A percentile compares a stretch with the other conserved stretches of the same genome.
Conservation (phyloP, 2,329 filamentous ascomycete genomes). For the Cladosporium phlei region DNA sequence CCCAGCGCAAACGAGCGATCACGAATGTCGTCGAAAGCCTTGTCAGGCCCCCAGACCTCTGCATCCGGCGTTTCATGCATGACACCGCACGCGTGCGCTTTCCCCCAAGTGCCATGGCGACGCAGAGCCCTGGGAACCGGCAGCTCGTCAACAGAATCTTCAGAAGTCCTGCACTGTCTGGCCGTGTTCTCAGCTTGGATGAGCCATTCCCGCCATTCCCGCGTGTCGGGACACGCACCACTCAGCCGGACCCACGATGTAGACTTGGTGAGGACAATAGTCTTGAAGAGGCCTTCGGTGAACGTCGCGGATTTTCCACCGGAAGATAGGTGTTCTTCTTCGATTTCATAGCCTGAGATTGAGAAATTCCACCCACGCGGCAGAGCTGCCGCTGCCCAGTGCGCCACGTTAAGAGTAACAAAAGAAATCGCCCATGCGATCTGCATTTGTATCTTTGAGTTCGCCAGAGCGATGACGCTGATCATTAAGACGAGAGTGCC, state of each 20-base stretch:
- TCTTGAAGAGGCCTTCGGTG: constrained; percentile 47
- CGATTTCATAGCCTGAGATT: constrained; percentile 40
- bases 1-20: background rate
- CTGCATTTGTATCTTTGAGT: constrained; percentile 44
- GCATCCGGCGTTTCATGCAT: background rate
- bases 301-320: constrained; percentile 35
- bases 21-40: constrained; percentile 3
- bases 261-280: constrained; percentile 43
- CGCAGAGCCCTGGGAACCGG: background rate
- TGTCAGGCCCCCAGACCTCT: background rate
- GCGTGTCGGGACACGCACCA: constrained; percentile 39
- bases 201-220: constrained; percentile 41
- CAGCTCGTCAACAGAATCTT: constrained; percentile 1
- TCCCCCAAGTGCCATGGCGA: constrained; percentile 7
- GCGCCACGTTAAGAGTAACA: constrained; percentile 46
- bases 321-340: constrained; percentile 31
- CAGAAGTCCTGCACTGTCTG: background rate
- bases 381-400: constrained; percentile 49
- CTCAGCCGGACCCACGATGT: constrained; percentile 38
- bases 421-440: constrained; percentile 48
- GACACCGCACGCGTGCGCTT: constrained; percentile 4
- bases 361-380: constrained; percentile 47
- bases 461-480: constrained; percentile 49
- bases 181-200: constrained; percentile 25
- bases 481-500: constrained; percentile 51